Percentiles rank a stretch among this genome's conserved stretches.
Conservation (phyloP, 257 asterid species). For the Vinca minor region DNA sequence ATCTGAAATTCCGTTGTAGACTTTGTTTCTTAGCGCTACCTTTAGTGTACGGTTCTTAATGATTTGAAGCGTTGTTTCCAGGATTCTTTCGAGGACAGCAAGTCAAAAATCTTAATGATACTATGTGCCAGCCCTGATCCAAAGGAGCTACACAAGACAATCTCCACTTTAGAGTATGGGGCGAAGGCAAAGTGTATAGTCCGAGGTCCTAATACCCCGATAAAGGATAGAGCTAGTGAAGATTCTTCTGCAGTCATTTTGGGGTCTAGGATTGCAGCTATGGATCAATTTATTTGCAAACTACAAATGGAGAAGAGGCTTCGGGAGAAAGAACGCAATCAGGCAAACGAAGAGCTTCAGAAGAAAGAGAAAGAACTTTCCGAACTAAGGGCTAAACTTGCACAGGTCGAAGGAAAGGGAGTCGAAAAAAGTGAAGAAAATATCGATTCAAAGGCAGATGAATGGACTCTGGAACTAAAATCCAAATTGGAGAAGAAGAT, state of each 20-base stretch:
- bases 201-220: constrained; percentile 70
- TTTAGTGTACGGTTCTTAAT: constrained; percentile 11
- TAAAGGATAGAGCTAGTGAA: constrained; percentile 60
- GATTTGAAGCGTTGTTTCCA: constrained; percentile 17
- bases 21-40: too few species aligned
- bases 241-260: constrained; percentile 61
- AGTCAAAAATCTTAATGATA: constrained; percentile 83
- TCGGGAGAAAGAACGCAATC: constrained; percentile 51
- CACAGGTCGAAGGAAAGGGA: constrained; percentile 33
- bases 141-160: constrained; percentile 82
- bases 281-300: constrained; percentile 72
- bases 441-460: constrained; percentile 49
- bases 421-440: constrained; percentile 35
- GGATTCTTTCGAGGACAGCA: constrained; percentile 95
- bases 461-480: constrained; percentile 35
- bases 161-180: constrained; percentile 87
- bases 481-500: constrained; percentile 58
- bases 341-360: constrained; percentile 51
- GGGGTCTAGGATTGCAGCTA: constrained; percentile 72
- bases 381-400: constrained; percentile 47
- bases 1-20: neutral
- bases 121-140: constrained; percentile 94
- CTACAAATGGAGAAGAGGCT: constrained; percentile 68
- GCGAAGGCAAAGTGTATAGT: constrained; percentile 94
- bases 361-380: constrained; percentile 65